phyloP scores from a whole-genome alignment of 768 basidiomycete species.

The Aureoboletus auriporus region DNA sequence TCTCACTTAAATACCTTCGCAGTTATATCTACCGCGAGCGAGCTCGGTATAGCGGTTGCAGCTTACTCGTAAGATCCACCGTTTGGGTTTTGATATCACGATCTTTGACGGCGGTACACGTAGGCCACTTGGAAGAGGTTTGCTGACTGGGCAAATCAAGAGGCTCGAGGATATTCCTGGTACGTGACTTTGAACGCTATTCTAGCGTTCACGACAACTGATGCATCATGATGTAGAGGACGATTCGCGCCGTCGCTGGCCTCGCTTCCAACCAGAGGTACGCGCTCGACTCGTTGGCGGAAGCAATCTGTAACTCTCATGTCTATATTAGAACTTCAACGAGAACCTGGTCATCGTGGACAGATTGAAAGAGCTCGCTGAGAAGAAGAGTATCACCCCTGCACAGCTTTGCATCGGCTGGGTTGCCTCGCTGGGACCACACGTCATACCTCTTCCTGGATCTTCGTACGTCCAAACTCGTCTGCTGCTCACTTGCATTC shows the following conservation, averaged over 20 bases:
- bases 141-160: slow-evolving; percentile 50
- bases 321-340: slow-evolving; percentile 28
- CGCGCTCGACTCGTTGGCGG: not conserved
- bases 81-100: not conserved
- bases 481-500: not conserved
- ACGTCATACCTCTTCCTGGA: slow-evolving; percentile 51
- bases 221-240: slow-evolving; percentile 28
- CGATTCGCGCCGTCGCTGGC: slow-evolving; percentile 35
- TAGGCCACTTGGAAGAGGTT: slow-evolving; percentile 52
- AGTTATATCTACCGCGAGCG: slow-evolving; percentile 51
- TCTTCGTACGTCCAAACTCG: slow-evolving; percentile 31
- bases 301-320: not conserved
- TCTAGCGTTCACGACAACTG: not conserved
- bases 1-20: not conserved
- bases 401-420: slow-evolving; percentile 43
- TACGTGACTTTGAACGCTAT: slow-evolving; percentile 2
- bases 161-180: slow-evolving; percentile 32
- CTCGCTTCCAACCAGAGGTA: slow-evolving; percentile 44
- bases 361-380: slow-evolving; percentile 35
- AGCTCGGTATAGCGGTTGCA: slow-evolving; percentile 55
- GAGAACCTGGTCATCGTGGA: slow-evolving; percentile 45
- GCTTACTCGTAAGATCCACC: slow-evolving; percentile 50
- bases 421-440: slow-evolving; percentile 36
- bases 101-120: not conserved
- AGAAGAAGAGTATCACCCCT: slow-evolving; percentile 39